A percentile compares a stretch with the other conserved stretches of the same genome.
Conservation (phyloP, 1,284 basidiomycete species). For the Ganoderma leucocontextum region DNA sequence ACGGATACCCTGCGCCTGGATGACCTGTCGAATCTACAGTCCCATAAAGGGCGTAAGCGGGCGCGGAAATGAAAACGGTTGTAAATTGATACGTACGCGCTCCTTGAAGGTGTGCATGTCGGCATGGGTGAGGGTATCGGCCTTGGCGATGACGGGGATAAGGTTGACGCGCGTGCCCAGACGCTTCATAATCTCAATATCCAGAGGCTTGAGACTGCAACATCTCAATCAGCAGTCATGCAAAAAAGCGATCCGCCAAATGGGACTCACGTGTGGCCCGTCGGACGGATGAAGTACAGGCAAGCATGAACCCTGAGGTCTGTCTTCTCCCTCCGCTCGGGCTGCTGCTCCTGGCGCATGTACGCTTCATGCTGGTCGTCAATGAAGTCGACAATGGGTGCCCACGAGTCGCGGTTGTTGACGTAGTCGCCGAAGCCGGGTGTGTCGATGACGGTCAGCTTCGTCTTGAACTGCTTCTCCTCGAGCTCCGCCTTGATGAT, state of each 20-base stretch:
- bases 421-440: conserved; percentile 99
- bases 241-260: conserved; percentile 7
- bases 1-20: conserved; percentile 91
- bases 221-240: conserved; percentile 1
- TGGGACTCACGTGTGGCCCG: conserved; percentile 88
- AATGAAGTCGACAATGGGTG: conserved; percentile 98
- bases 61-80: conserved; percentile 10
- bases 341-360: conserved; percentile 99
- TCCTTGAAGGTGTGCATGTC: conserved; percentile 95
- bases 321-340: conserved; percentile 90
- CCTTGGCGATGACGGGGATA: conserved; percentile 97
- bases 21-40: conserved; percentile 86
- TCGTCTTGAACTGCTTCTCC: conserved; percentile 99
- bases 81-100: conserved; percentile 63
- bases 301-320: conserved; percentile 98
- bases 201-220: conserved; percentile 90
- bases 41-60: conserved; percentile 14
- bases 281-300: conserved; percentile 96
- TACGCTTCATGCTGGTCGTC: conserved; percentile 99
- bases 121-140: conserved; percentile 94
- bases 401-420: conserved; percentile 99
- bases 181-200: conserved; percentile 99
- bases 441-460: conserved; percentile 98
- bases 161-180: conserved; percentile 96
- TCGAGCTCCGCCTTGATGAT: conserved; percentile 98